Base-by-base conservation (phyloP, 805 yeast species). In the Hanseniaspora meyeri region DNA sequence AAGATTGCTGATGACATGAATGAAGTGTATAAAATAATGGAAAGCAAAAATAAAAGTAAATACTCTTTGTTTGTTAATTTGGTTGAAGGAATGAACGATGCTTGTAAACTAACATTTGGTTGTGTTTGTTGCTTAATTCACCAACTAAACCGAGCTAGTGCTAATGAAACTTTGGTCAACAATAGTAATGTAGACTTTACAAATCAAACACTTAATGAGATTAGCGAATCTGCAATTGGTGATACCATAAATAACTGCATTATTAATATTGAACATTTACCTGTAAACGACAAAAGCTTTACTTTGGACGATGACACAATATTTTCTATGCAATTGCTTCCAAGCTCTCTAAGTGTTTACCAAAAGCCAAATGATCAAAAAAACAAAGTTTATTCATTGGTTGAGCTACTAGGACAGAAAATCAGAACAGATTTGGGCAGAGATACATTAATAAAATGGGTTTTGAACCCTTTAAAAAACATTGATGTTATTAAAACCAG, bases 381-480 rank as follows among this genome's bases (percentile, higher is more conserved):
- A 45, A 57, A 49, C 38, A 65, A 65, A 1, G 58, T 49, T 40
- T 60, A 59, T 31, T 64, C 65, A 17, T 27, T 65, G 5, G 60
- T 62, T 16, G 63, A 62, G 43, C 48, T 60, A 43, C 51, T 59
- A 20, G 48, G 53, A 43, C 59, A 57, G 59, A 66, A 71, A 1
- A 61, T 61, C 31, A 27, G 19, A 38, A 64, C 76, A 0, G 63
- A 62, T 10, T 55, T 64, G 12, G 74, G 77, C 0, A 60, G 59
- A 32, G 60, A 62, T 27, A 59, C 66, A 1, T 50, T 75, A n/a
- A 62, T 58, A 12, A 59, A 65, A 0, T 72, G 74, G 72, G 60
- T 75, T 11, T 37, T 62, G 2, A 62, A 69, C 16, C 78, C 78
- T 0, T 57, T 70, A 3, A 59, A 65, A 1, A 62, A 67, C n/a